Base-by-base conservation (phyloP, 176 grass and related monocot species). In the Hordeum marinum region DNA sequence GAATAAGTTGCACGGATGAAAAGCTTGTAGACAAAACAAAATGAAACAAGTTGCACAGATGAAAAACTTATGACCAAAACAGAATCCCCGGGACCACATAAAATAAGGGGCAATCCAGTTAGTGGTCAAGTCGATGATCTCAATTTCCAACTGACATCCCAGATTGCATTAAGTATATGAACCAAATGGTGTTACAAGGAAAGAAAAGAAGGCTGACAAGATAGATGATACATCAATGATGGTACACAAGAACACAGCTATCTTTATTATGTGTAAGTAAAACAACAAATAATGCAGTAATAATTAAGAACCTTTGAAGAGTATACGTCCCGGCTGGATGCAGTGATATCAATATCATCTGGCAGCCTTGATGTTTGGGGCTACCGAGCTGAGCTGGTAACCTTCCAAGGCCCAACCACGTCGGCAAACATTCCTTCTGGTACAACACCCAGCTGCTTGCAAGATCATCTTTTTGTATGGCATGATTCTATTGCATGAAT, bases 211-310 rank as follows among this genome's bases (percentile, higher is more conserved):
- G 36, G 31, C 6, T 85, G 17, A 41, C 27, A 77, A 77, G 8
- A 18, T 27, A 77, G 8, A 18, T 27, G 15, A 18, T 72, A 86
- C 61, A 79, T 10, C 32, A 63, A 26, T 42, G 52, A 27, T 34
- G 17, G 70, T 37, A 43, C 78, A 77, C 57, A 40, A 72, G 25
- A 48, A 58, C 6, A 81, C 23, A 81, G 13, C 37, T 24, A 60
- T 31, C 64, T 86, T 85, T 86, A 90, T 83, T 83, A 65, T 68
- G 39, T 79, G 57, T 43, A 83, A 5, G 29, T 29, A 29, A 29
- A 29, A 29, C 29, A 72, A 46, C 45, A 65, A 72, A 29, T 27
- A 55, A 55, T 20, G 14, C 46, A 17, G 15, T 52, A 57, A 20
- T 75, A 82, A 68, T 61, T 35, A 80, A 23, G 14, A 59, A 12